A percentile compares a stretch with the other conserved stretches of the same genome.
These are phyloP conservation scores for Arabidopsis hybrid DNA, from an alignment of 441 rosid species.

Conservation along the genomic window DNA sequence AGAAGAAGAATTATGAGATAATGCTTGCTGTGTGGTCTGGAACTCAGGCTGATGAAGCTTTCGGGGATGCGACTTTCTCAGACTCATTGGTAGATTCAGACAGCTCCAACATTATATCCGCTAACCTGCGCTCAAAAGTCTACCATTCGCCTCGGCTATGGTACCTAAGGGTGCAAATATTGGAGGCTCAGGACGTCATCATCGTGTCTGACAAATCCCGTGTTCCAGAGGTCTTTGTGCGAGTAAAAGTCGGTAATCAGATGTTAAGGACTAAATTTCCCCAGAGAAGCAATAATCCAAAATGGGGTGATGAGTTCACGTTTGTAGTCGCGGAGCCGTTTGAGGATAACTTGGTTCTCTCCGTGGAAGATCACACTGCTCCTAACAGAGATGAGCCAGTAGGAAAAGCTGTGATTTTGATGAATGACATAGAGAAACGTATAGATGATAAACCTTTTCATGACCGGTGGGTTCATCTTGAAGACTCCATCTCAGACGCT, in stretches of 20 bases:
- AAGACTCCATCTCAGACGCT: slow-evolving; percentile 69
- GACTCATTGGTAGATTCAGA: slow-evolving; percentile 67
- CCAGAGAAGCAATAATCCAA: slow-evolving; percentile 62
- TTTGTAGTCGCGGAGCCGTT: slow-evolving; percentile 95
- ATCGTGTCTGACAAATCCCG: slow-evolving; percentile 60
- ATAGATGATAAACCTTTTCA: slow-evolving; percentile 62
- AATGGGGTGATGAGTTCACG: slow-evolving; percentile 86
- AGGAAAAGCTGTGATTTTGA: slow-evolving; percentile 68
- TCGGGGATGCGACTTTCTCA: slow-evolving; percentile 85
- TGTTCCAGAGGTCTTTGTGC: slow-evolving; percentile 74
- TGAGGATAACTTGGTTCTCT: slow-evolving; percentile 71
- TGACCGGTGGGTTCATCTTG: slow-evolving; percentile 66
- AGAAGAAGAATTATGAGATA: slow-evolving; percentile 71
- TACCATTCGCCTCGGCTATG: slow-evolving; percentile 95
- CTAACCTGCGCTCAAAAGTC: slow-evolving; percentile 81
- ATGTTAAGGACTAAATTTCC: slow-evolving; percentile 59
- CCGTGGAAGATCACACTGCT: slow-evolving; percentile 81
- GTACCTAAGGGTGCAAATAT: slow-evolving; percentile 81
- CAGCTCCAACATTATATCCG: slow-evolving; percentile 47
- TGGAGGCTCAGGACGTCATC: slow-evolving; percentile 92
- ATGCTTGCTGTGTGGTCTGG: slow-evolving; percentile 99
- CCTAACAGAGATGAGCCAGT: slow-evolving; percentile 80
- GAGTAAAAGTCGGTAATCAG: slow-evolving; percentile 80
- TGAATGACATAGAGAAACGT: slow-evolving; percentile 62
- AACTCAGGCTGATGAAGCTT: slow-evolving; percentile 96